Base-by-base conservation (phyloP, 1,284 basidiomycete genomes). In the Cystobasidiaceae sp. region DNA sequence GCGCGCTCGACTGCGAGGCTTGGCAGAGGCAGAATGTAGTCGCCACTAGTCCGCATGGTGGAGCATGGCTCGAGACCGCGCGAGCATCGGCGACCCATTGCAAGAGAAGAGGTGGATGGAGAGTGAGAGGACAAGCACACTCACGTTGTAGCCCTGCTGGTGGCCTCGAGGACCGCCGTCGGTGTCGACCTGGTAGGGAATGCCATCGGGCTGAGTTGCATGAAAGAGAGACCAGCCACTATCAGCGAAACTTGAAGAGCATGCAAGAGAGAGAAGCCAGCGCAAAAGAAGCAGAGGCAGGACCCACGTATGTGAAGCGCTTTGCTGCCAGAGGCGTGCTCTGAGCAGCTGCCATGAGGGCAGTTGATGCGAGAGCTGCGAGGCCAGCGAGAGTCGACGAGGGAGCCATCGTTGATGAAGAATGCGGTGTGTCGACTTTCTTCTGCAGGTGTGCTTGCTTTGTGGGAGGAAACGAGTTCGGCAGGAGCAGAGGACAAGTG, bases 281-380 rank as follows among this genome's bases (percentile, higher is more conserved):
- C 21, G 41, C 32, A 46, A 19, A 19, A n/a, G n/a, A n/a, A n/a
- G n/a, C n/a, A n/a, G n/a, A n/a, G 37, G 11, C 11, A 9, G 11
- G 9, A 9, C 55, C 25, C 25, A 60, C 58, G 50, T 68, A 71
- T 11, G 61, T 49, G 59, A 71, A 72, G 17, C 67, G 57, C 59
- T 71, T 68, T 4, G 66, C 63, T 0, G 68, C 70, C 28, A 72
- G 58, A 19, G 70, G 70, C 7, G 61, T 63, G 32, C 23, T 37
- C 32, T 57, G 56, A 54, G 37, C 48, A 49, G 58, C 28, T 15
- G 45, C 62, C 9, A 65, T 43, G 9, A 69, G 34, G 39, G 66
- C 67, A 23, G 50, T 28, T 15, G 50, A 43, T 21, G 62, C 67
- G 43, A 69, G 59, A 4, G 69, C 51, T 7, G 52, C 46, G 27